These are phyloP conservation scores for Monosporascus sp. DNA, from an alignment of 2,329 filamentous ascomycete species.

Conservation along the genomic window DNA sequence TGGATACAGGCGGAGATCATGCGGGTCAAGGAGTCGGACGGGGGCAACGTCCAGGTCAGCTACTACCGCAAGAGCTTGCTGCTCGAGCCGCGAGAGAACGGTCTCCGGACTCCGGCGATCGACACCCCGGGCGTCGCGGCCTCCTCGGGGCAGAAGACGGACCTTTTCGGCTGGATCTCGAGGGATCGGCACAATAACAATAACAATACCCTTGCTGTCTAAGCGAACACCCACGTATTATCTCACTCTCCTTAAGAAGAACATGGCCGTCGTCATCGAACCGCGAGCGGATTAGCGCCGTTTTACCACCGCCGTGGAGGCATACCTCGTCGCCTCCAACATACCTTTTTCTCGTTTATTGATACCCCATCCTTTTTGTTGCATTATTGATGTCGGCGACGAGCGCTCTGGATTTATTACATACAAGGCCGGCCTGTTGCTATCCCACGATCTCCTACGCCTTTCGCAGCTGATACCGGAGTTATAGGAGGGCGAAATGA, in stretches of 20 bases:
- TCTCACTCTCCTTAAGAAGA: neutral
- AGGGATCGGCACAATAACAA: slow-evolving; percentile 34
- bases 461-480: slow-evolving; percentile 19
- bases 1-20: slow-evolving; percentile 83
- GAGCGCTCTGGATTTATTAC: slow-evolving; percentile 21
- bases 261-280: neutral
- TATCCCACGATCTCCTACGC: slow-evolving; percentile 16
- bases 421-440: slow-evolving; percentile 10
- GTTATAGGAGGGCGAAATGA: slow-evolving; percentile 10
- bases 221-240: neutral
- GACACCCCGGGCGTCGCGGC: slow-evolving; percentile 11
- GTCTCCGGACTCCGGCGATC: slow-evolving; percentile 28
- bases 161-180: slow-evolving; percentile 48
- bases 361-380: slow-evolving; percentile 27
- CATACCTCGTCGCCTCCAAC: slow-evolving; percentile 1
- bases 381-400: slow-evolving; percentile 15
- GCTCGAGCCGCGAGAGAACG: slow-evolving; percentile 67
- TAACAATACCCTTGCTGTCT: slow-evolving; percentile 18
- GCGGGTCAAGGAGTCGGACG: slow-evolving; percentile 60
- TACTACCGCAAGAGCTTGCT: slow-evolving; percentile 80
- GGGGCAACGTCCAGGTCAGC: slow-evolving; percentile 52
- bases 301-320: neutral
- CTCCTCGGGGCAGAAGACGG: slow-evolving; percentile 27
- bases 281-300: neutral
- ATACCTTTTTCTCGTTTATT: slow-evolving; percentile 22